Conservation (phyloP, 208 protist genomes). For the Novymonas esmeraldas region DNA sequence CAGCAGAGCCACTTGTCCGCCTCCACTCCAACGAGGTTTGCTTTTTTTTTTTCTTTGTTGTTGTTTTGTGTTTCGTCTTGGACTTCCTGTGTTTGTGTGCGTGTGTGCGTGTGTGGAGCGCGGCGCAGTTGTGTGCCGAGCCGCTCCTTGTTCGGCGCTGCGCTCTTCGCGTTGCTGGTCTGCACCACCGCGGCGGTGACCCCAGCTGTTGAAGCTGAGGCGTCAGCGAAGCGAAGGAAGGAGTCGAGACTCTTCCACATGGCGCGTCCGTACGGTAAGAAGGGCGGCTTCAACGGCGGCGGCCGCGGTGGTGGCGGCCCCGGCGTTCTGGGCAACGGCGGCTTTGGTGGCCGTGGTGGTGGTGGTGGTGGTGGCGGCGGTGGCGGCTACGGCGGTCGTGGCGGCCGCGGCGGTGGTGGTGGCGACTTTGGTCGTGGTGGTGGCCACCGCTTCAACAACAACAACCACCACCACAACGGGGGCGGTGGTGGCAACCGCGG, state of each 20-base stretch:
- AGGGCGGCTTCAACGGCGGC: conserved; percentile 19
- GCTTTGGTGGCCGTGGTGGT: conserved; percentile 3
- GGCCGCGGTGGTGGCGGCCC: conserved; percentile 15
- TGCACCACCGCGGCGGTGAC: no score
- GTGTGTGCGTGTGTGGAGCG: no score
- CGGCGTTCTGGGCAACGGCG: conserved; percentile 1
- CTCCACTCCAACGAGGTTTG: no score
- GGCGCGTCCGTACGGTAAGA: conserved; percentile 70
- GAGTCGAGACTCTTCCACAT: conserved; percentile 30
- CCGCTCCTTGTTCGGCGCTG: no score
- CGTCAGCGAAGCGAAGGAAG: background rate
- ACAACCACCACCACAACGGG: conserved; percentile 29
- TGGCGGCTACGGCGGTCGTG: conserved; percentile 1
- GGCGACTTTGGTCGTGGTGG: conserved; percentile 20
- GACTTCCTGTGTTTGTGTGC: no score
- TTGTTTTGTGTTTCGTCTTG: no score
- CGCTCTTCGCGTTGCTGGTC: no score
- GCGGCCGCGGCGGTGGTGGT: conserved; percentile 13
- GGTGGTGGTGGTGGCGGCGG: conserved; percentile 27
- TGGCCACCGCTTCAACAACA: conserved; percentile 26
- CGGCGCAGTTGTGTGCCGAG: no score
- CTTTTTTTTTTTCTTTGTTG: no score
- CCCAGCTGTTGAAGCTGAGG: background rate
- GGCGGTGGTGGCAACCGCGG: conserved; percentile 23
- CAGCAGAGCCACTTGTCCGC: no score